phyloP scores from a whole-genome alignment of 805 yeast genomes.

The Metschnikowia cubensis region DNA sequence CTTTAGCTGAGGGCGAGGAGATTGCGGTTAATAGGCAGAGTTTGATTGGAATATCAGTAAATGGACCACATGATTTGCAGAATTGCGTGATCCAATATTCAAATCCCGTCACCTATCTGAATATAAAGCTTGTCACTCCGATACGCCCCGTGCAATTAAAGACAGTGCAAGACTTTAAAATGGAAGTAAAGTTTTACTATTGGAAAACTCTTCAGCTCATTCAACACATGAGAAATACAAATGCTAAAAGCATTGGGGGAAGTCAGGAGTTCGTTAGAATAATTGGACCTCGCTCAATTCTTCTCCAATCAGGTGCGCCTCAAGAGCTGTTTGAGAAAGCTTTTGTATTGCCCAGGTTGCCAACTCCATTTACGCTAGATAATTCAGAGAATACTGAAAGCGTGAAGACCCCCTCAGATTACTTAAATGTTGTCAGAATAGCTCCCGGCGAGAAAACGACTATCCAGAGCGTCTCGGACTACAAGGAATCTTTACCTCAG shows the following conservation, averaged over 20 bases:
- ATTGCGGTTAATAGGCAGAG: slow-evolving; percentile 44
- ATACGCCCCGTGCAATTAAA: slow-evolving; percentile 10
- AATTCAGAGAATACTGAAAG: slow-evolving; percentile 13
- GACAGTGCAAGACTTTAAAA: slow-evolving; percentile 8
- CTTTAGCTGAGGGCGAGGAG: slow-evolving; percentile 44
- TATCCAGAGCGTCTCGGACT: slow-evolving; percentile 44
- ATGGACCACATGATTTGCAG: slow-evolving; percentile 44
- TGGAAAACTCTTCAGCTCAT: slow-evolving; percentile 9
- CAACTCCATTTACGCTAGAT: slow-evolving; percentile 9
- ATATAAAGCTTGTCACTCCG: slow-evolving; percentile 11
- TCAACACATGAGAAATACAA: background rate
- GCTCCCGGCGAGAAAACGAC: slow-evolving; percentile 35
- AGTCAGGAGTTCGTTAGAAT: slow-evolving; percentile 46
- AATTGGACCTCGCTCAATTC: slow-evolving; percentile 51
- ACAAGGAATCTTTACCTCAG: slow-evolving; percentile 26
- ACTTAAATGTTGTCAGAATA: slow-evolving; percentile 45
- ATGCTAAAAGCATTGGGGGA: slow-evolving; percentile 18
- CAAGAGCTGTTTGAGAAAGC: slow-evolving; percentile 12
- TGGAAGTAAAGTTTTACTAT: slow-evolving; percentile 11
- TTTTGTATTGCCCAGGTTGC: slow-evolving; percentile 11
- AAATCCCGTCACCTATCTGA: slow-evolving; percentile 6
- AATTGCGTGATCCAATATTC: slow-evolving; percentile 32
- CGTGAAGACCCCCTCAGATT: slow-evolving; percentile 35
- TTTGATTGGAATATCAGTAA: slow-evolving; percentile 48
- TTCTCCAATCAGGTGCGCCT: slow-evolving; percentile 44